A percentile compares a stretch with the other conserved stretches of the same genome.
Conservation (phyloP, 1,139 yeast genomes). For the Pichia sp. region DNA sequence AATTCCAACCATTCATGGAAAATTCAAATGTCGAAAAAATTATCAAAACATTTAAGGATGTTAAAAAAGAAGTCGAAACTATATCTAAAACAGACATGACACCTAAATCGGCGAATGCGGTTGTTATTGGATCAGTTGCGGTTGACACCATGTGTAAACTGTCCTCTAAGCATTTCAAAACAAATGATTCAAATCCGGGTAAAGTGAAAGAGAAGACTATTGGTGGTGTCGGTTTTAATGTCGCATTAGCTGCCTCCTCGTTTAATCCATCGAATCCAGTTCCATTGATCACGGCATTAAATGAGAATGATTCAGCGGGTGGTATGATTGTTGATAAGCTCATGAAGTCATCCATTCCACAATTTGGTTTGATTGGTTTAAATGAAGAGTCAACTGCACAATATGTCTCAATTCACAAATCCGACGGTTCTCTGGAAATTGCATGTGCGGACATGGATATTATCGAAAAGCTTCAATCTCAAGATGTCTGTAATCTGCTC, state of each 20-base stretch:
- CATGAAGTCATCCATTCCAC: slow-evolving; percentile 20
- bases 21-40: not conserved
- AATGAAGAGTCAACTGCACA: slow-evolving; percentile 53
- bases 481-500: slow-evolving; percentile 41
- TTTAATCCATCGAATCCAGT: slow-evolving; percentile 20
- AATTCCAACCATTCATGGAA: slow-evolving; percentile 9
- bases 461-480: slow-evolving; percentile 48
- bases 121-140: slow-evolving; percentile 76
- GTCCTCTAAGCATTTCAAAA: slow-evolving; percentile 29
- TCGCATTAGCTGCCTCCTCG: slow-evolving; percentile 50
- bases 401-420: slow-evolving; percentile 67
- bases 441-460: slow-evolving; percentile 88
- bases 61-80: not conserved
- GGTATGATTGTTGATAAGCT: slow-evolving; percentile 37
- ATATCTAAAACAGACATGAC: too few relatives aligned
- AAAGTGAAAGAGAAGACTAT: slow-evolving; percentile 45
- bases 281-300: slow-evolving; percentile 53
- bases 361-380: slow-evolving; percentile 22
- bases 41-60: not conserved
- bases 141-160: slow-evolving; percentile 62
- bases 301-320: slow-evolving; percentile 61
- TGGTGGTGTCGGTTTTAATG: slow-evolving; percentile 88
- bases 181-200: slow-evolving; percentile 78
- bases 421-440: slow-evolving; percentile 59
- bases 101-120: slow-evolving; percentile 22